These are phyloP conservation scores for Sistotremastrum niveocremeum DNA, from an alignment of 768 basidiomycete genomes.

Conservation along the genomic window DNA sequence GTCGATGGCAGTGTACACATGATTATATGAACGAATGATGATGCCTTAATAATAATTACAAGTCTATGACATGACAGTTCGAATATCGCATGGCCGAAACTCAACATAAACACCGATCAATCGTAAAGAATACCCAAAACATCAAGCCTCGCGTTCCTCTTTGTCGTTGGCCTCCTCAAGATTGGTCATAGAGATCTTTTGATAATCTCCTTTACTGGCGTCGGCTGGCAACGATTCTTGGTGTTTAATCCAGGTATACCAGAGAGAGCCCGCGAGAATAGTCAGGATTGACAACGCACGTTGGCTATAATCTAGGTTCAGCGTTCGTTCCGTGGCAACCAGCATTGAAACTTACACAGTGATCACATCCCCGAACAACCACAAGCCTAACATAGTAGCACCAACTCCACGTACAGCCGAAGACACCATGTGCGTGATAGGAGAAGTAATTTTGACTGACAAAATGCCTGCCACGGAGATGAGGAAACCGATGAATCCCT, in stretches of 20 bases:
- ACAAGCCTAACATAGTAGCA: conserved; percentile 72
- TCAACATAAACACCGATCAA: no score
- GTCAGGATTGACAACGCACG: conserved; percentile 68
- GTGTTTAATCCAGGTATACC: conserved; percentile 85
- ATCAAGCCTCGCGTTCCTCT: neutral
- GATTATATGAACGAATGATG: no score
- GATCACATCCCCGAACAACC: conserved; percentile 70
- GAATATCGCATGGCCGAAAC: no score
- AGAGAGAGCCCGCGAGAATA: conserved; percentile 70
- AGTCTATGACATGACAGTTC: no score
- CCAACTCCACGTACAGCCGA: conserved; percentile 92
- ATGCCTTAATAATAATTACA: no score
- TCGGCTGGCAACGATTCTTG: conserved; percentile 34
- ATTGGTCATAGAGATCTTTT: no score
- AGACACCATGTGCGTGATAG: conserved; percentile 95
- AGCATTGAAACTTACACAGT: conserved; percentile 40
- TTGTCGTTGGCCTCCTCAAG: neutral
- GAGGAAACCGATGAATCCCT: conserved; percentile 84
- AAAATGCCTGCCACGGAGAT: conserved; percentile 90
- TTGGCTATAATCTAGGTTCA: conserved; percentile 33
- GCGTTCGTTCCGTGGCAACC: neutral
- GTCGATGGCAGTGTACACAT: no score
- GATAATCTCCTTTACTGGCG: neutral
- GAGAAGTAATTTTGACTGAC: conserved; percentile 94
- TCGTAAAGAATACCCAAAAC: no score